Evolutionary conservation across 352 stramenopile species (phyloP).

Genomic region (Plasmopara halstedii): DNA sequence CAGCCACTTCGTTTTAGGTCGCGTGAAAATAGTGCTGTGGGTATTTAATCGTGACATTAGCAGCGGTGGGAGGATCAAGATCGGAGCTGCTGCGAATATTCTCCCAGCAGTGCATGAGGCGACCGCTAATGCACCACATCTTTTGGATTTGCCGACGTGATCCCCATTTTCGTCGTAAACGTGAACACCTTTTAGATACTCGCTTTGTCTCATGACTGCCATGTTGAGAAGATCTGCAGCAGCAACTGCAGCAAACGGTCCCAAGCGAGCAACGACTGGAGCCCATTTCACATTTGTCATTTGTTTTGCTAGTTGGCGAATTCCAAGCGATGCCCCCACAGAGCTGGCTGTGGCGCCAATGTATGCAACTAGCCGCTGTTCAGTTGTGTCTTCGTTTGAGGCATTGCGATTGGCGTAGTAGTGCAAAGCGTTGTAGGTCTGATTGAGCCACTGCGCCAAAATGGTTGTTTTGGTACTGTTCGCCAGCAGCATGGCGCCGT

Average conservation of each 20-base stretch:
- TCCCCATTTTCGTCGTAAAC: constrained; percentile 79
- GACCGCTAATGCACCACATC: constrained; percentile 62
- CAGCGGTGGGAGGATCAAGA: constrained; percentile 68
- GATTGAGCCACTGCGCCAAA: constrained; percentile 81
- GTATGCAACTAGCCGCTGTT: constrained; percentile 64
- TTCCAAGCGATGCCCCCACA: constrained; percentile 63
- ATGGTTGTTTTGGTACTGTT: constrained; percentile 56
- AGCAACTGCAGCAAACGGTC: constrained; percentile 74
- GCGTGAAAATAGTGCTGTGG: constrained; percentile 25
- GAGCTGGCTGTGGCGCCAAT: constrained; percentile 66
- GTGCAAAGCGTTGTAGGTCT: constrained; percentile 87
- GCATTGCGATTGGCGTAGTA: constrained; percentile 87
- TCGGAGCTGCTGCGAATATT: constrained; percentile 75
- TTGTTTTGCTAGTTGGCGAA: constrained; percentile 43
- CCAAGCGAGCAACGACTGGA: constrained; percentile 53
- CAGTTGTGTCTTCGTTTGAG: constrained; percentile 70
- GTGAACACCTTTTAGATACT: constrained; percentile 73
- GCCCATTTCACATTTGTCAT: constrained; percentile 39
- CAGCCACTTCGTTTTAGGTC: constrained; percentile 31
- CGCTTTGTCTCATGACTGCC: constrained; percentile 78
- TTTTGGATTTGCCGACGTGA: constrained; percentile 65
- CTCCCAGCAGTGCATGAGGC: constrained; percentile 65
- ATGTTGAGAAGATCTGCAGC: constrained; percentile 81
- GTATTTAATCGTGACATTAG: constrained; percentile 48
- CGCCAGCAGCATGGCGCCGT: constrained; percentile 75